A percentile compares a stretch with the other conserved stretches of the same genome.
phyloP scores from a whole-genome alignment of 805 yeast species.

The Zygotorulaspora danielsina region DNA sequence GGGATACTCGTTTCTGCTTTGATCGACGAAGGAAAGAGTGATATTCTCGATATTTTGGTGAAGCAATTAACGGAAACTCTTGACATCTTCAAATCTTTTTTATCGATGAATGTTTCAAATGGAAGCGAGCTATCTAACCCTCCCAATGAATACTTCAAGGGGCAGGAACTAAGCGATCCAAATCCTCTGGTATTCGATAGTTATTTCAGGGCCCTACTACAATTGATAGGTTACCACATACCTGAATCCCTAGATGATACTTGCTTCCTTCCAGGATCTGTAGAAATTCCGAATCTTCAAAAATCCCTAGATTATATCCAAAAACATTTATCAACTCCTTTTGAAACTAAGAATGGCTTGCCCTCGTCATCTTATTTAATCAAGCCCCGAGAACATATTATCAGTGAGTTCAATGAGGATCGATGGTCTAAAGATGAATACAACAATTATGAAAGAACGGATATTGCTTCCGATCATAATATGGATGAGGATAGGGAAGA shows the following conservation, averaged over 20 bases:
- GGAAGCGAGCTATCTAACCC: slow-evolving; percentile 14
- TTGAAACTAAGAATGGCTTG: slow-evolving; percentile 29
- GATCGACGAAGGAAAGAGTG: slow-evolving; percentile 31
- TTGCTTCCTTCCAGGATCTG: slow-evolving; percentile 21
- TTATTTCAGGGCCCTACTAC: slow-evolving; percentile 30
- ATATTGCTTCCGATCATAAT: slow-evolving; percentile 19
- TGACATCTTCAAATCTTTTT: slow-evolving; percentile 19
- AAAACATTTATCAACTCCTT: slow-evolving; percentile 26
- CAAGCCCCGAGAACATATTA: slow-evolving; percentile 12
- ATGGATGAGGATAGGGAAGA: slow-evolving; percentile 18
- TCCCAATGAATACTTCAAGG: slow-evolving; percentile 17
- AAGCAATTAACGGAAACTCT: slow-evolving; percentile 19
- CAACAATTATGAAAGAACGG: slow-evolving; percentile 23
- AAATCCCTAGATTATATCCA: slow-evolving; percentile 13
- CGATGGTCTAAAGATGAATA: slow-evolving; percentile 23
- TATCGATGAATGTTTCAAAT: slow-evolving; percentile 9
- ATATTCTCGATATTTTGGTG: slow-evolving; percentile 20
- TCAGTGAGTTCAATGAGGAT: slow-evolving; percentile 12
- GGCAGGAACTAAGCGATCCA: slow-evolving; percentile 3
- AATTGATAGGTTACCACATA: slow-evolving; percentile 23
- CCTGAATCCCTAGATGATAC: slow-evolving; percentile 18
- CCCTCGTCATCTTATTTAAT: slow-evolving; percentile 29
- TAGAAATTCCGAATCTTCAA: slow-evolving; percentile 15
- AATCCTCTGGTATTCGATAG: slow-evolving; percentile 22
- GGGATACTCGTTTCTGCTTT: slow-evolving; percentile 35